A percentile compares a stretch with the other conserved stretches of the same genome.
Conservation (phyloP, 2,329 filamentous ascomycete species). For the Chrysoporthe puriensis region DNA sequence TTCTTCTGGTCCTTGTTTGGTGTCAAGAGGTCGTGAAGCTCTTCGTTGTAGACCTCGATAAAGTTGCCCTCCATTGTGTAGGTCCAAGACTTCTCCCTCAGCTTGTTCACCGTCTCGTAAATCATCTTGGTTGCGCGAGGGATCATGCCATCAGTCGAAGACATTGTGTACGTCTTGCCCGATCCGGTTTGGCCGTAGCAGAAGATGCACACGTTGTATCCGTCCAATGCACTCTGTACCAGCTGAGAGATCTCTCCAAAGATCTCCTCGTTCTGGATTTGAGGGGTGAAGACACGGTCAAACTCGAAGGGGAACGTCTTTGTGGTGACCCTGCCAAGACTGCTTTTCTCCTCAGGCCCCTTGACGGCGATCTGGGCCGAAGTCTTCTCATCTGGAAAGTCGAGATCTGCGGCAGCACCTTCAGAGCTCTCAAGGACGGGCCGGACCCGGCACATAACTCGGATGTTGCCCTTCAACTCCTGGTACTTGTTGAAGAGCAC, state of each 20-base stretch:
- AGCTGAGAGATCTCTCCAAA: constrained; percentile 97
- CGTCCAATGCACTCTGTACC: constrained; percentile 93
- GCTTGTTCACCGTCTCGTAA: constrained; percentile 80
- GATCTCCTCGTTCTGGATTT: constrained; percentile 78
- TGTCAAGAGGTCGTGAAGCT: constrained; percentile 83
- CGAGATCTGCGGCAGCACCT: constrained; percentile 71
- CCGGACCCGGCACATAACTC: constrained; percentile 95
- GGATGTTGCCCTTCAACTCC: constrained; percentile 96
- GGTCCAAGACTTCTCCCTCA: constrained; percentile 90
- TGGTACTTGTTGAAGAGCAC: constrained; percentile 98
- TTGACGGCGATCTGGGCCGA: constrained; percentile 84
- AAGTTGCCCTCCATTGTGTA: constrained; percentile 96
- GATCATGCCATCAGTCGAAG: constrained; percentile 88
- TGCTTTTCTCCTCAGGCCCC: constrained; percentile 82
- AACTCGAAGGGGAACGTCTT: constrained; percentile 88
- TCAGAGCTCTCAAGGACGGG: constrained; percentile 66
- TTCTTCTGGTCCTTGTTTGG: constrained; percentile 72
- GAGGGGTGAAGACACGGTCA: constrained; percentile 86
- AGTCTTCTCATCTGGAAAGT: constrained; percentile 81
- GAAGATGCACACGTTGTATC: constrained; percentile 98
- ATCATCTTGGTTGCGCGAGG: constrained; percentile 92
- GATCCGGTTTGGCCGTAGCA: constrained; percentile 98
- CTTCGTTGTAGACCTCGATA: constrained; percentile 98
- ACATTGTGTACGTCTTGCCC: constrained; percentile 98
- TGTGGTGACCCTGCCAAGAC: constrained; percentile 72